These are phyloP conservation scores for Penicillium coffeae DNA, from an alignment of 495 filamentous ascomycete genomes.

Conservation along the genomic window DNA sequence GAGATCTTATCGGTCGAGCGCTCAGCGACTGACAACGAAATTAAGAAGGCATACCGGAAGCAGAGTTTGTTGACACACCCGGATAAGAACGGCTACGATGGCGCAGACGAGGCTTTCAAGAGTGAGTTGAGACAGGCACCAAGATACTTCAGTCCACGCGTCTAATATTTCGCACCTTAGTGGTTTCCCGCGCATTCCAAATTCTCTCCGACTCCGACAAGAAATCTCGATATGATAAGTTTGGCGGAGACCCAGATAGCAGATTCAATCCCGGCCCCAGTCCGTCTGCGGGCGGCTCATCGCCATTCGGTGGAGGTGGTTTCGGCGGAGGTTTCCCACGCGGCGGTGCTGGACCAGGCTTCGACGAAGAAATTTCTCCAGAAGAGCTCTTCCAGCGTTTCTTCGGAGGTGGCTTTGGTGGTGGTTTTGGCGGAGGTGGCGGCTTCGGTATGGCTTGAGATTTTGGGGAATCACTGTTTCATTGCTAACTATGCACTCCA, in stretches of 20 bases:
- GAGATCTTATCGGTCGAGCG: conserved; percentile 80
- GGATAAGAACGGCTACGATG: conserved; percentile 97
- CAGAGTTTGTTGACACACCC: conserved; percentile 90
- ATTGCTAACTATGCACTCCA: neutral
- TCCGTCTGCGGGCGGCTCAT: conserved; percentile 28
- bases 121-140: conserved; percentile 43
- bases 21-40: conserved; percentile 71
- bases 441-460: conserved; percentile 52
- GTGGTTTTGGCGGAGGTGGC: conserved; percentile 53
- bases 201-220: conserved; percentile 92
- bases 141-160: neutral
- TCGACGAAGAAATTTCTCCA: conserved; percentile 88
- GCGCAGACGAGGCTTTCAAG: conserved; percentile 97
- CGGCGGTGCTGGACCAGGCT: conserved; percentile 53
- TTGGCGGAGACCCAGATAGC: conserved; percentile 87
- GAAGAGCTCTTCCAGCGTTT: conserved; percentile 96
- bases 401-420: conserved; percentile 65
- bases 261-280: conserved; percentile 62
- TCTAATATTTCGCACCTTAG: conserved; percentile 34
- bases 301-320: conserved; percentile 53
- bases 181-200: conserved; percentile 91
- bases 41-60: conserved; percentile 98
- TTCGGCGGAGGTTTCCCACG: conserved; percentile 60
- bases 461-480: neutral
- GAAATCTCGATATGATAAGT: conserved; percentile 78